Evolutionary conservation across 1,284 basidiomycete species (phyloP).

Genomic region (Mycena sp.): DNA sequence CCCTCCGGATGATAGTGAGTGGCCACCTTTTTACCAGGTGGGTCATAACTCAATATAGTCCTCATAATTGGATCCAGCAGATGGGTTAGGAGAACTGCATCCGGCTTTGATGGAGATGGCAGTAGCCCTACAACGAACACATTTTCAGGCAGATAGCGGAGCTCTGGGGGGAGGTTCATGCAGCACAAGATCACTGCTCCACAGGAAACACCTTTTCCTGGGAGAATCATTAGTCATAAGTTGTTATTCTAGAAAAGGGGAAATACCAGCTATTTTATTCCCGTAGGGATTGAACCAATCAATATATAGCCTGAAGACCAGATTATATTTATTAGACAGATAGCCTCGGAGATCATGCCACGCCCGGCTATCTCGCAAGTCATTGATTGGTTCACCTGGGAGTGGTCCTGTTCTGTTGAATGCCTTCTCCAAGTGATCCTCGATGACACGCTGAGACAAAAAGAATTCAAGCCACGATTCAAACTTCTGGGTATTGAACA

Average conservation of each 20-base stretch:
- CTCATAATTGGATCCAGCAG: slow-evolving; percentile 29
- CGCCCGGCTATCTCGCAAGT: too few species aligned
- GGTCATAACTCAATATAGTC: slow-evolving; percentile 19
- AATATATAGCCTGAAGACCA: slow-evolving; percentile 44
- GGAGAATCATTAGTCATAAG: not conserved
- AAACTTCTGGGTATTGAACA: slow-evolving; percentile 40
- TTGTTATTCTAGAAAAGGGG: not conserved
- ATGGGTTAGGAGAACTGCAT: slow-evolving; percentile 30
- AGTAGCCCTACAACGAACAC: slow-evolving; percentile 36
- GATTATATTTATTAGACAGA: slow-evolving; percentile 29
- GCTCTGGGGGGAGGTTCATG: slow-evolving; percentile 35
- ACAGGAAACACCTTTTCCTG: slow-evolving; percentile 34
- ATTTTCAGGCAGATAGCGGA: slow-evolving; percentile 35
- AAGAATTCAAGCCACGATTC: slow-evolving; percentile 43
- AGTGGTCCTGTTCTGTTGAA: too few species aligned
- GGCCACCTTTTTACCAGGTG: not conserved
- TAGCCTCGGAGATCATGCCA: too few species aligned
- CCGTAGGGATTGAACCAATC: slow-evolving; percentile 48
- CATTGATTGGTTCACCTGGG: too few species aligned
- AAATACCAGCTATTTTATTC: not conserved
- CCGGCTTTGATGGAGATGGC: slow-evolving; percentile 30
- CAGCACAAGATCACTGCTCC: slow-evolving; percentile 37
- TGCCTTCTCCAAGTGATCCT: slow-evolving; percentile 33
- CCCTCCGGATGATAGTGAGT: slow-evolving; percentile 38
- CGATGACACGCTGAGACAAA: slow-evolving; percentile 40